Conservation (phyloP, 371 early-diverging fungal species). For the Batkoa obscura region DNA sequence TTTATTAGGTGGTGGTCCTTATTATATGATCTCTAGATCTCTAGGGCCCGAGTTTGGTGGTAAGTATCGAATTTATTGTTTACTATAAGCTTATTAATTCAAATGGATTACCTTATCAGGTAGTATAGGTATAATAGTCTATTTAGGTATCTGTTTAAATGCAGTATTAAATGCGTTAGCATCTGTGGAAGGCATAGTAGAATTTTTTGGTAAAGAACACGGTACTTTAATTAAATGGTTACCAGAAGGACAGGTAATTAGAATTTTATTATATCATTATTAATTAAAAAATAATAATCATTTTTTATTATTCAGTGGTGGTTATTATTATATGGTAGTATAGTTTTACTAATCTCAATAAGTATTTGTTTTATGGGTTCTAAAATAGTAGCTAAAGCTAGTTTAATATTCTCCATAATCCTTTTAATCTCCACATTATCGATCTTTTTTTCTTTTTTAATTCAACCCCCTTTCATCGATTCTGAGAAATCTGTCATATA, state of each 20-base stretch:
- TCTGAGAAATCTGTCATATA: slow-evolving; percentile 22
- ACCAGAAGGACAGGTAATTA: slow-evolving; percentile 22
- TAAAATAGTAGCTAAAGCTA: background rate
- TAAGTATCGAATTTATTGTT: background rate
- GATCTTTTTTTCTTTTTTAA: slow-evolving; percentile 26
- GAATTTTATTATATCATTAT: background rate
- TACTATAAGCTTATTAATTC: background rate
- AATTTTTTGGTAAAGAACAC: slow-evolving; percentile 23
- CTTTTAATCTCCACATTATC: slow-evolving; percentile 24
- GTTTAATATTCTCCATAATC: slow-evolving; percentile 13
- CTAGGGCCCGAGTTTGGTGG: slow-evolving; percentile 64
- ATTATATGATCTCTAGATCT: slow-evolving; percentile 46
- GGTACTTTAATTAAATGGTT: slow-evolving; percentile 22
- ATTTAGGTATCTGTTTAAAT: slow-evolving; percentile 30
- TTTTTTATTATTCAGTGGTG: background rate
- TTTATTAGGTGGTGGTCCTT: slow-evolving; percentile 37
- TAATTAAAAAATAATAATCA: background rate
- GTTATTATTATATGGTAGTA: slow-evolving; percentile 2
- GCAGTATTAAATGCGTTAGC: slow-evolving; percentile 38
- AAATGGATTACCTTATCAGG: background rate
- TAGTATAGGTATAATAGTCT: slow-evolving; percentile 44
- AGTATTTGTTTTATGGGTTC: background rate
- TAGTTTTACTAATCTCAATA: background rate
- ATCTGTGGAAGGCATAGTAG: slow-evolving; percentile 33
- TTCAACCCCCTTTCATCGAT: slow-evolving; percentile 20